Evolutionary conservation across 2,329 filamentous ascomycete species (phyloP).

Genomic region (Rachicladosporium sp.): DNA sequence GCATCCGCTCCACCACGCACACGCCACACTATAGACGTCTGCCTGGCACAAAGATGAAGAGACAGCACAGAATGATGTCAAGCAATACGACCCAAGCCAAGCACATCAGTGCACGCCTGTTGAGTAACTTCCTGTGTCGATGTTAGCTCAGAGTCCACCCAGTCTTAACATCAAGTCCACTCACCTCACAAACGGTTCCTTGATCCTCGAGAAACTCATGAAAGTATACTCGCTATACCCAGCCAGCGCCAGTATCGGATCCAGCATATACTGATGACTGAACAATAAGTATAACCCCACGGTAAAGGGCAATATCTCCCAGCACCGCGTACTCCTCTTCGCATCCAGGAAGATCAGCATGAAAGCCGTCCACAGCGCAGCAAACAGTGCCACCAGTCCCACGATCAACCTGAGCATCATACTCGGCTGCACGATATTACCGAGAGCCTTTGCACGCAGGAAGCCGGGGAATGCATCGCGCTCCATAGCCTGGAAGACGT

Average conservation of each 20-base stretch:
- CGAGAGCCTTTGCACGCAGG: conserved; percentile 83
- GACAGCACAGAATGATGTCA: conserved; percentile 67
- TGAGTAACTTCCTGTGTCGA: conserved; percentile 53
- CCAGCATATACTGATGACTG: conserved; percentile 91
- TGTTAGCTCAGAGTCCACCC: neutral
- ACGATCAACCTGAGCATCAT: conserved; percentile 75
- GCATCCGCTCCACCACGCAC: neutral
- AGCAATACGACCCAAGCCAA: conserved; percentile 62
- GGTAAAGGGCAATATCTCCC: conserved; percentile 87
- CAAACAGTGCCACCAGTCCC: conserved; percentile 77
- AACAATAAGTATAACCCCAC: conserved; percentile 78
- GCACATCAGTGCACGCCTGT: conserved; percentile 72
- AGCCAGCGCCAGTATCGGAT: conserved; percentile 78
- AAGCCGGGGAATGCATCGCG: conserved; percentile 98
- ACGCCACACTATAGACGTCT: conserved; percentile 49
- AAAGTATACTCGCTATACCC: conserved; percentile 94
- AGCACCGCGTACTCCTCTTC: conserved; percentile 61
- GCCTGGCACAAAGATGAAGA: conserved; percentile 93
- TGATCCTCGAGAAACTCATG: conserved; percentile 76
- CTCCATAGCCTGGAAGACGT: conserved; percentile 99
- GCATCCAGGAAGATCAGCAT: conserved; percentile 83
- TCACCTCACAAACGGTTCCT: conserved; percentile 70
- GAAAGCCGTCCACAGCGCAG: conserved; percentile 87
- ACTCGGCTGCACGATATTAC: conserved; percentile 86
- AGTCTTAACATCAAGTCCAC: conserved; percentile 1